phyloP scores from a whole-genome alignment of 2,329 filamentous ascomycete species.

The Aureobasidium subglaciale region DNA sequence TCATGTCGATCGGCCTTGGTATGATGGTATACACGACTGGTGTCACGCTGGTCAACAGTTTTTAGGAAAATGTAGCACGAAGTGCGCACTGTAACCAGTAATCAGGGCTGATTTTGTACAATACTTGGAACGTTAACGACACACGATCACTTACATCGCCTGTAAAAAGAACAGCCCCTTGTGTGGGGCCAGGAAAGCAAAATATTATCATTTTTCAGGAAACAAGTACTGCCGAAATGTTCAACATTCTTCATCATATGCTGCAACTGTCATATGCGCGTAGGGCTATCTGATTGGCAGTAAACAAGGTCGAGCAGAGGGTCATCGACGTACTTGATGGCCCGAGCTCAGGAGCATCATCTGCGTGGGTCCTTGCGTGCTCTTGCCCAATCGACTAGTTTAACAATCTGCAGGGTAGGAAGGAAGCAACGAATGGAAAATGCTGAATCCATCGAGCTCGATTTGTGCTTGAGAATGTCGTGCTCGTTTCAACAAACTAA shows the following conservation, averaged over 20 bases:
- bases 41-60: slow-evolving; percentile 46
- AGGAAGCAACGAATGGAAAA: background rate
- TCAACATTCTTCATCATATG: too few relatives aligned
- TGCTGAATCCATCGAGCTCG: background rate
- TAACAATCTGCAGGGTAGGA: background rate
- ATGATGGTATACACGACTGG: slow-evolving; percentile 67
- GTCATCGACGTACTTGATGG: too few relatives aligned
- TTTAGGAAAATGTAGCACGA: background rate
- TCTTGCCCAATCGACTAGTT: background rate
- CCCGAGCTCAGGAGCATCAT: background rate
- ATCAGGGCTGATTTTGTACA: background rate
- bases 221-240: too few relatives aligned
- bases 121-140: slow-evolving; percentile 8
- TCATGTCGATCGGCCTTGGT: slow-evolving; percentile 56
- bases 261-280: too few relatives aligned
- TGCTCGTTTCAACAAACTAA: background rate
- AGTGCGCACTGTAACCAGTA: background rate
- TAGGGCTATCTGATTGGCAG: too few relatives aligned
- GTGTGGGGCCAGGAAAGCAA: background rate
- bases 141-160: background rate
- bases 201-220: too few relatives aligned
- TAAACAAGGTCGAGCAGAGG: too few relatives aligned
- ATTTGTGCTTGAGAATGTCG: background rate
- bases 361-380: background rate
- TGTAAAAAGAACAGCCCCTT: background rate